These are phyloP conservation scores for Tulasnella sp. DNA, from an alignment of 768 basidiomycete species.

Conservation along the genomic window DNA sequence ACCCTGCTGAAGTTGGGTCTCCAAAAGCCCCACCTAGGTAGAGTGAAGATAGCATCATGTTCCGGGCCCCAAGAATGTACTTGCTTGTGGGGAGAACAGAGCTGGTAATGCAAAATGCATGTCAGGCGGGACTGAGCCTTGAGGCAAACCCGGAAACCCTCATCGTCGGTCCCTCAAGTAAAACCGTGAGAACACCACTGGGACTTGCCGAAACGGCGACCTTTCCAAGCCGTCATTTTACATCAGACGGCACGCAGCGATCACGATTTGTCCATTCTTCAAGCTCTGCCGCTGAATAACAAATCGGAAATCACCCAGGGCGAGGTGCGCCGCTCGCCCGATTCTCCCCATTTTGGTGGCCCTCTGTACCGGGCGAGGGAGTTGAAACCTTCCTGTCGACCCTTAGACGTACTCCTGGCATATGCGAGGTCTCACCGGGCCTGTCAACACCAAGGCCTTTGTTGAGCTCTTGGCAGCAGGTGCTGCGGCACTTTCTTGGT, in stretches of 20 bases:
- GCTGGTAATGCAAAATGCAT: not conserved
- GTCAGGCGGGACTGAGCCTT: not conserved
- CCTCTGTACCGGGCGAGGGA: no score
- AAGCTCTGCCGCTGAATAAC: no score
- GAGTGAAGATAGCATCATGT: no score
- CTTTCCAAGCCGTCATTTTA: not conserved
- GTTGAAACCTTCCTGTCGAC: not conserved
- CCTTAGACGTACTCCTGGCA: not conserved
- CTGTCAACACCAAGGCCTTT: not conserved
- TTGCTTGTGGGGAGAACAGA: not conserved
- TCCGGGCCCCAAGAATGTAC: not conserved
- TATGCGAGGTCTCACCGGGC: not conserved
- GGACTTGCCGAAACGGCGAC: not conserved
- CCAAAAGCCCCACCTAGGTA: no score
- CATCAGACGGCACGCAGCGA: no score
- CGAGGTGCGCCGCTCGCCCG: not conserved
- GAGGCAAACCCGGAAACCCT: not conserved
- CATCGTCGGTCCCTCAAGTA: not conserved
- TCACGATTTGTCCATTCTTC: no score
- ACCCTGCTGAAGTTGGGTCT: no score
- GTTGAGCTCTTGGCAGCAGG: not conserved
- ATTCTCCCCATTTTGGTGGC: not conserved
- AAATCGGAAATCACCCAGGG: no score
- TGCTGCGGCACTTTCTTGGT: not conserved
- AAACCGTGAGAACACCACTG: not conserved